A percentile compares a stretch with the other conserved stretches of the same genome.
Evolutionary conservation across 495 filamentous ascomycete genomes (phyloP).

Genomic region (Niebla homalea): DNA sequence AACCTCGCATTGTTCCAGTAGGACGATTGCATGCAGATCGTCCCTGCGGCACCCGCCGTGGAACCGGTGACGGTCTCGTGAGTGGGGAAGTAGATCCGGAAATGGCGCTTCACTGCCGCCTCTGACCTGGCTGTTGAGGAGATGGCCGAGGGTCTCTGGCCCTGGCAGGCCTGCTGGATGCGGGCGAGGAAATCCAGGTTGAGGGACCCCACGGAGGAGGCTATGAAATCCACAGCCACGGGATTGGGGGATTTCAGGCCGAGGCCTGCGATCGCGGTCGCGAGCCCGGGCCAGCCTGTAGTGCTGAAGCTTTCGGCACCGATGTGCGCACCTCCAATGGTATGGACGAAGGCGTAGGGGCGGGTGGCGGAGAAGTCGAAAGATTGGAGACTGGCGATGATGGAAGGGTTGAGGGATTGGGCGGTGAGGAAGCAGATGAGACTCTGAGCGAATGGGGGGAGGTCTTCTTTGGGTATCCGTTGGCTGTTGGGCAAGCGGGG

Average conservation of each 20-base stretch:
- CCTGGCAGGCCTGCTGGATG: slow-evolving; percentile 66
- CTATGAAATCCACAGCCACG: slow-evolving; percentile 48
- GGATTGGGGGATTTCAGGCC: slow-evolving; percentile 34
- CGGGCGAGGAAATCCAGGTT: slow-evolving; percentile 52
- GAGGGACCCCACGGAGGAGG: slow-evolving; percentile 68
- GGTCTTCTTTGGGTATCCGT: slow-evolving; percentile 17
- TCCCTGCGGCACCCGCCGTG: slow-evolving; percentile 52
- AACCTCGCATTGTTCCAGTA: slow-evolving; percentile 58
- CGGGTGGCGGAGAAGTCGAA: slow-evolving; percentile 66
- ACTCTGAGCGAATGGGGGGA: slow-evolving; percentile 55
- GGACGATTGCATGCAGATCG: slow-evolving; percentile 58
- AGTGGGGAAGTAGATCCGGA: slow-evolving; percentile 77
- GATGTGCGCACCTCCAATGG: slow-evolving; percentile 48
- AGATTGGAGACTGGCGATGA: slow-evolving; percentile 43
- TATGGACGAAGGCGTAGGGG: slow-evolving; percentile 66
- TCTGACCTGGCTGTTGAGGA: neutral
- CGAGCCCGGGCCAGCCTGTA: slow-evolving; percentile 60
- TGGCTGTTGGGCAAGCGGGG: slow-evolving; percentile 37
- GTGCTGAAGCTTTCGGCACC: slow-evolving; percentile 36
- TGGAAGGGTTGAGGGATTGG: slow-evolving; percentile 46
- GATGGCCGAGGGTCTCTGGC: slow-evolving; percentile 24
- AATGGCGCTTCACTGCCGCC: slow-evolving; percentile 38
- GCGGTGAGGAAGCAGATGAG: slow-evolving; percentile 58
- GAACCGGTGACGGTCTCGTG: slow-evolving; percentile 53
- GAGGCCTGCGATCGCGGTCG: slow-evolving; percentile 43